Percentiles rank a stretch among this genome's conserved stretches.
phyloP scores from a whole-genome alignment of 805 yeast genomes.

The Pichia sporocuriosa region DNA sequence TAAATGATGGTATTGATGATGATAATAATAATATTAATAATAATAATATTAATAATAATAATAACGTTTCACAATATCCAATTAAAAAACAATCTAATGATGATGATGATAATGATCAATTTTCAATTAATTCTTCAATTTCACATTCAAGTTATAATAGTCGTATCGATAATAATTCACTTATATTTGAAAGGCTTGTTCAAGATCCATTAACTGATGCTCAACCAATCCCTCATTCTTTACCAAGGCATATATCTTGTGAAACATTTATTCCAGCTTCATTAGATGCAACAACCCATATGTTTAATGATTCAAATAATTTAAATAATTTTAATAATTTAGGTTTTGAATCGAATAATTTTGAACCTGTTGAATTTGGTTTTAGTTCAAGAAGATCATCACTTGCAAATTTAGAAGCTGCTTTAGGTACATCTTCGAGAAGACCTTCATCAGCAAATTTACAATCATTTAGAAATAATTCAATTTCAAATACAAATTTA shows the following conservation, averaged over 20 bases:
- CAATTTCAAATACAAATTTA: conserved; percentile 6
- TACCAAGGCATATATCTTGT: conserved; percentile 34
- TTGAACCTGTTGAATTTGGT: conserved; percentile 41
- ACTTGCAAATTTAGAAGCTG: conserved; percentile 42
- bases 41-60: no score
- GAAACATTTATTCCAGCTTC: conserved; percentile 54
- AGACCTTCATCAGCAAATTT: conserved; percentile 10
- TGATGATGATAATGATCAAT: conserved; percentile 9
- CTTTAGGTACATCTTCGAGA: conserved; percentile 17
- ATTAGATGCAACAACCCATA: conserved; percentile 42
- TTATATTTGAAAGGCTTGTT: conserved; percentile 62
- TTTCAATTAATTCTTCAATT: conserved; percentile 11
- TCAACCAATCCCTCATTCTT: conserved; percentile 24
- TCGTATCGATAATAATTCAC: conserved; percentile 27
- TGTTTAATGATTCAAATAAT: conserved; percentile 26
- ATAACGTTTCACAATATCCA: no score
- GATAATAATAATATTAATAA: no score
- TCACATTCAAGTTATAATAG: conserved; percentile 11
- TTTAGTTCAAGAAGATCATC: conserved; percentile 45
- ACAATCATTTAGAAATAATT: conserved; percentile 11
- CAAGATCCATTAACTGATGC: conserved; percentile 44
- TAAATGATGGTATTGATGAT: neutral
- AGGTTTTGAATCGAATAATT: neutral
- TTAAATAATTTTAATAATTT: neutral
- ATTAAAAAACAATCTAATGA: no score